Base-by-base conservation (phyloP, 23 red algal species). In the Chondrus crispus region DNA sequence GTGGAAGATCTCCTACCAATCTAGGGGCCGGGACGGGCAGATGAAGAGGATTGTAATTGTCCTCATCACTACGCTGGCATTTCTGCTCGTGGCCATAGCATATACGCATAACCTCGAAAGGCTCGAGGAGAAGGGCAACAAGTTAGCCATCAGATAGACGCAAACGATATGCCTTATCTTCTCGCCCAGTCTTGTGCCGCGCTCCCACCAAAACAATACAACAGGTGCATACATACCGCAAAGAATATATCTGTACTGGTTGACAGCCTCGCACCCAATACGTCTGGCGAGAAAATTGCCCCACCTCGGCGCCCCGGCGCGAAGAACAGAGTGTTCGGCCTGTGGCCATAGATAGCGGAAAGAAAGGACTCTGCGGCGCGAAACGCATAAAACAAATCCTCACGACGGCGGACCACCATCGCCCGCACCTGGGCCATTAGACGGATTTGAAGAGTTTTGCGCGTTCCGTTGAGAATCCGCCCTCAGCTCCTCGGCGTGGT, bases 401-500 rank as follows among this genome's bases (percentile, higher is more conserved):
- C 84, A 87, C 4, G 84, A 40, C 64, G 84, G 84, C 62, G 84
- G 84, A 29, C 84, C 84, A 22, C 72, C 63, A 68, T 80, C 73
- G n/a, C 36, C 81, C 20, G 43, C 45, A 35, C 62, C 66, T 55
- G 80, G 90, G 47, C 45, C 57, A 74, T 87, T 83, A 30, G 74
- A 74, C 44, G 33, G 82, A 77, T 80, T 73, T 40, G 44, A 54
- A 16, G 40, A 54, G 54, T 55, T 45, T 10, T 80, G 41, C 48
- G 71, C 66, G 22, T 91, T 91, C 10, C 20, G 39, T 44, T 44
- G 30, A 33, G 62, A 69, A 47, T 90, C 87, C 6, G 87, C 85
- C 2, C 80, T 81, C 35, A 94, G 91, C 40, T 98, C 93, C 50
- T 84, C 96, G n/a, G 88, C 71, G 43, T 98, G 92, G 32, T 95